Percentiles rank a stretch among this genome's conserved stretches.
Evolutionary conservation across 2,329 filamentous ascomycete species (phyloP).

Genomic region (Thielaviopsis cerberus): DNA sequence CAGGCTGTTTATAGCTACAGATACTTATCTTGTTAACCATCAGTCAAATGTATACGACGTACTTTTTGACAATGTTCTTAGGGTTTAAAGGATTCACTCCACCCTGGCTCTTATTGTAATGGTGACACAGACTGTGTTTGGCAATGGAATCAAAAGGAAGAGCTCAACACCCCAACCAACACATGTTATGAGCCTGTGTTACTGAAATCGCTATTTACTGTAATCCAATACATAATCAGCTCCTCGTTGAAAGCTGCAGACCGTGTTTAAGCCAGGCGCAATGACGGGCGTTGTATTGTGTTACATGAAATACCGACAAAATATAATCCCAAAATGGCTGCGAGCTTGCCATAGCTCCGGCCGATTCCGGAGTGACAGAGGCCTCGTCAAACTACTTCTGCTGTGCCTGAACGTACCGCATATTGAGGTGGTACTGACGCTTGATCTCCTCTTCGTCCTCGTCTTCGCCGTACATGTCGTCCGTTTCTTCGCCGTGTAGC

Average conservation of each 20-base stretch:
- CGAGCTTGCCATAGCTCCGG: neutral
- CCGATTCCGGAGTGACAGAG: neutral
- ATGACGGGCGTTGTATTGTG: neutral
- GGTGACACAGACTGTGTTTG: neutral
- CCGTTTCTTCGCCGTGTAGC: slow-evolving; percentile 48
- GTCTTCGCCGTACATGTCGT: slow-evolving; percentile 19
- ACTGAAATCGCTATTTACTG: neutral
- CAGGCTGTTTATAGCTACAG: neutral
- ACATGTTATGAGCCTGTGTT: neutral
- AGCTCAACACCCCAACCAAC: neutral
- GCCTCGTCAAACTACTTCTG: slow-evolving; percentile 4
- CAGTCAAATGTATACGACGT: too few species aligned
- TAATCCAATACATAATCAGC: neutral
- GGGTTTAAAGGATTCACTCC: neutral
- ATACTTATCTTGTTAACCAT: neutral
- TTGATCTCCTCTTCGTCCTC: slow-evolving; percentile 12
- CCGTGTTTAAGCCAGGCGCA: neutral
- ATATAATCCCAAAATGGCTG: neutral
- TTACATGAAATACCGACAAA: neutral
- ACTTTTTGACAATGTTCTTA: neutral
- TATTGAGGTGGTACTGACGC: slow-evolving; percentile 6
- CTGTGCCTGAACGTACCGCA: slow-evolving; percentile 4
- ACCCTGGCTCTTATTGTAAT: neutral
- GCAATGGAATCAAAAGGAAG: neutral
- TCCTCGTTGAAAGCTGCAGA: neutral